These are phyloP conservation scores for Pugionium cornutum DNA, from an alignment of 345 rosid genomes.

Conservation along the genomic window DNA sequence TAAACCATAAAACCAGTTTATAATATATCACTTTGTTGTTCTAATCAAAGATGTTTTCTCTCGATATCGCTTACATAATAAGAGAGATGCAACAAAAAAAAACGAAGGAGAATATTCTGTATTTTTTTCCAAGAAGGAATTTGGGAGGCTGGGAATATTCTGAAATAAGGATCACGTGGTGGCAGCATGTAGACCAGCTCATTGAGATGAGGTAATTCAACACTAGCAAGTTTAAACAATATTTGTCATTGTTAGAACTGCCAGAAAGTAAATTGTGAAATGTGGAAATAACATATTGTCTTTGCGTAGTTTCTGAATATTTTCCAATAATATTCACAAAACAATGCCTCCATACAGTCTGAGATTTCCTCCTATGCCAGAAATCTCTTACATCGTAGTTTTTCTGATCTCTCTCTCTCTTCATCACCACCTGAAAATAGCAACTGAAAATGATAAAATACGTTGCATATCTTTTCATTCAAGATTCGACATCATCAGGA, in stretches of 20 bases:
- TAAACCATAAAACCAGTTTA: neutral
- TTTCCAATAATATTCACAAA: too few relatives aligned
- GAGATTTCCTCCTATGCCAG: too few relatives aligned
- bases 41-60: neutral
- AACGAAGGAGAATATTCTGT: constrained; percentile 7
- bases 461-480: too few relatives aligned
- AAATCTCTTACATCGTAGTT: too few relatives aligned
- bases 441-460: too few relatives aligned
- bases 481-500: too few relatives aligned
- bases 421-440: too few relatives aligned
- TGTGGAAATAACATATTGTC: constrained; percentile 4
- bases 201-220: constrained; percentile 8
- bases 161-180: neutral
- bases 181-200: constrained; percentile 26
- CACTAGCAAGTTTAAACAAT: constrained; percentile 5
- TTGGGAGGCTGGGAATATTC: constrained; percentile 25
- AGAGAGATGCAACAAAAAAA: neutral
- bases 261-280: constrained; percentile 12
- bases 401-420: too few relatives aligned
- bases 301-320: too few relatives aligned
- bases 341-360: too few relatives aligned
- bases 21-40: neutral
- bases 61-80: neutral
- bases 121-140: neutral
- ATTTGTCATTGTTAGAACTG: constrained; percentile 12